phyloP scores from a whole-genome alignment of 2,329 filamentous ascomycete species.

The Atkinsonella hypoxylon region DNA sequence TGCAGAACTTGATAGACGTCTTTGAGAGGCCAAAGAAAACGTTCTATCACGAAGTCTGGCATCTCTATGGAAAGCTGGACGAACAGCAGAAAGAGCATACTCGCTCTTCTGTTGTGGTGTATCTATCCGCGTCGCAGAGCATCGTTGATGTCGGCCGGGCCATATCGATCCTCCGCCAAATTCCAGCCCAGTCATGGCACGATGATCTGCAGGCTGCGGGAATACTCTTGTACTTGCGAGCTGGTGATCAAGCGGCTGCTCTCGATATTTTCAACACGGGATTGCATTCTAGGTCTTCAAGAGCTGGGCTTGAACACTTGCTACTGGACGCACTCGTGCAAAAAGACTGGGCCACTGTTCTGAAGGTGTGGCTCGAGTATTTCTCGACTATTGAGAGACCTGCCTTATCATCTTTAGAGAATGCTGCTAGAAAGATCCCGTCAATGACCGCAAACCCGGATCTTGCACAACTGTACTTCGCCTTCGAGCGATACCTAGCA shows the following conservation, averaged over 20 bases:
- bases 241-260: conserved; percentile 27
- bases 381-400: conserved; percentile 9
- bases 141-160: conserved; percentile 32
- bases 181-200: conserved; percentile 27
- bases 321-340: conserved; percentile 27
- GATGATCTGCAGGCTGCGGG: conserved; percentile 26
- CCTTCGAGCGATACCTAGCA: conserved; percentile 22
- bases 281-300: conserved; percentile 19
- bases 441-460: conserved; percentile 16
- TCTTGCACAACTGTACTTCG: conserved; percentile 20
- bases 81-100: conserved; percentile 17
- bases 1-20: conserved; percentile 10
- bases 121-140: conserved; percentile 31
- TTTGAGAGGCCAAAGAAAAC: conserved; percentile 14
- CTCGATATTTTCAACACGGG: conserved; percentile 28
- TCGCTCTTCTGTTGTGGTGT: conserved; percentile 24
- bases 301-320: conserved; percentile 31
- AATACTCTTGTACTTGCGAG: conserved; percentile 29
- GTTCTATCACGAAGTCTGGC: conserved; percentile 31
- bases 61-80: conserved; percentile 27
- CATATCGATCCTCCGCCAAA: conserved; percentile 29
- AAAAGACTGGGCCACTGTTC: conserved; percentile 23
- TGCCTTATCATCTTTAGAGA: background rate
- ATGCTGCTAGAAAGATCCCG: conserved; percentile 1
- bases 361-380: conserved; percentile 27